A percentile compares a stretch with the other conserved stretches of the same genome.
These are phyloP conservation scores for Hypomontagnella monticulosa DNA, from an alignment of 495 filamentous ascomycete genomes.

Conservation along the genomic window DNA sequence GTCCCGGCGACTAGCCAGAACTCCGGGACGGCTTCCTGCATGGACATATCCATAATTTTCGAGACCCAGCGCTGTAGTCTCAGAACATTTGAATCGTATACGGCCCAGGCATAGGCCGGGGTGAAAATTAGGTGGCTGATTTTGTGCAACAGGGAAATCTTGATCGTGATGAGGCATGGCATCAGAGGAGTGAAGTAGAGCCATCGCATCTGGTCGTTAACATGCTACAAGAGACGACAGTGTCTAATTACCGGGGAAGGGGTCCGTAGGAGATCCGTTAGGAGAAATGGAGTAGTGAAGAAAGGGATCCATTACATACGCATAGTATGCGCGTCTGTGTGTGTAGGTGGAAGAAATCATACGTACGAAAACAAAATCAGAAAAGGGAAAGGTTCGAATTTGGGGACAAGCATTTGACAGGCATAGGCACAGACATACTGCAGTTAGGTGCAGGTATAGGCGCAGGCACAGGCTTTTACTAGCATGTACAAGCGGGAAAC, in stretches of 20 bases:
- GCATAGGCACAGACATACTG: no score
- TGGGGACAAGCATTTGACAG: no score
- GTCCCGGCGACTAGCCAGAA: slow-evolving; percentile 29
- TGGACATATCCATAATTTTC: slow-evolving; percentile 39
- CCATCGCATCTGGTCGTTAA: slow-evolving; percentile 22
- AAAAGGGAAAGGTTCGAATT: no score
- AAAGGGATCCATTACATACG: not conserved
- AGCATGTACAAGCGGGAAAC: no score
- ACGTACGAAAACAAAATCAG: slow-evolving; percentile 14
- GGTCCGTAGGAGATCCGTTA: slow-evolving; percentile 11
- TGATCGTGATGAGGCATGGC: slow-evolving; percentile 23
- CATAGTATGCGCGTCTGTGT: not conserved
- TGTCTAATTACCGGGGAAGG: slow-evolving; percentile 28
- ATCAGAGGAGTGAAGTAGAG: slow-evolving; percentile 10
- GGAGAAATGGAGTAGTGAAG: not conserved
- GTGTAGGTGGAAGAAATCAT: not conserved
- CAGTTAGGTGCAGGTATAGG: no score
- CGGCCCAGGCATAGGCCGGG: slow-evolving; percentile 30
- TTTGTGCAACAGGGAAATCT: slow-evolving; percentile 30
- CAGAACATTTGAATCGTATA: slow-evolving; percentile 28
- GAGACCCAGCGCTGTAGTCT: slow-evolving; percentile 38
- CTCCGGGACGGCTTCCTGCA: slow-evolving; percentile 43
- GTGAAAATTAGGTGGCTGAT: slow-evolving; percentile 40
- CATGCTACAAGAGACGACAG: slow-evolving; percentile 33
- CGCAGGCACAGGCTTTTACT: no score